phyloP scores from a whole-genome alignment of 2,329 filamentous ascomycete genomes.

The Aspergillus fijiensis region DNA sequence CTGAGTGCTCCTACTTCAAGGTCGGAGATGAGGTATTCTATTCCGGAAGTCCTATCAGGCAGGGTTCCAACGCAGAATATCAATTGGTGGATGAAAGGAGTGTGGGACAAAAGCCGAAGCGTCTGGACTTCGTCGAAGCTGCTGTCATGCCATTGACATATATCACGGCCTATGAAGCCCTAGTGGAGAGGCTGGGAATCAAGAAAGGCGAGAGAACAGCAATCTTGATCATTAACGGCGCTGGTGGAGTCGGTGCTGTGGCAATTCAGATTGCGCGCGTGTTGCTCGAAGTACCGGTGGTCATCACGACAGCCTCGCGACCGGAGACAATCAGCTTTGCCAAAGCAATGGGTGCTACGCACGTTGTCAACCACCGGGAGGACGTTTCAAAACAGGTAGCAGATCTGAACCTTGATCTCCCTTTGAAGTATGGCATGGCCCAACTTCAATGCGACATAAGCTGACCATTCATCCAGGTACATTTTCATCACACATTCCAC shows the following conservation, averaged over 20 bases:
- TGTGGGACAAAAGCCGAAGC: slow-evolving; percentile 42
- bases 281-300: slow-evolving; percentile 42
- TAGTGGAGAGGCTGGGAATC: slow-evolving; percentile 47
- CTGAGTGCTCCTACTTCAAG: slow-evolving; percentile 37
- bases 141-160: slow-evolving; percentile 48
- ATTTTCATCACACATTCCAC: slow-evolving; percentile 46
- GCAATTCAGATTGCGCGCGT: slow-evolving; percentile 47
- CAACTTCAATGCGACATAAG: neutral
- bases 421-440: neutral
- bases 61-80: slow-evolving; percentile 46
- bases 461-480: slow-evolving; percentile 33
- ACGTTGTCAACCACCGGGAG: slow-evolving; percentile 45
- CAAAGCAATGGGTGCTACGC: slow-evolving; percentile 45
- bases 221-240: slow-evolving; percentile 49
- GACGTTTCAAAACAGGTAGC: slow-evolving; percentile 21
- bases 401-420: slow-evolving; percentile 25
- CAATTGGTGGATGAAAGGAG: slow-evolving; percentile 44
- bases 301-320: slow-evolving; percentile 46
- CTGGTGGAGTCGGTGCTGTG: slow-evolving; percentile 47
- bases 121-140: slow-evolving; percentile 41
- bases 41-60: slow-evolving; percentile 39
- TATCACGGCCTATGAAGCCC: slow-evolving; percentile 46
- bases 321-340: slow-evolving; percentile 43
- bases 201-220: slow-evolving; percentile 37
- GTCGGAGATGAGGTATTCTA: slow-evolving; percentile 49